A percentile compares a stretch with the other conserved stretches of the same genome.
phyloP scores from a whole-genome alignment of 2,329 filamentous ascomycete species.

The Epichloe typhina region DNA sequence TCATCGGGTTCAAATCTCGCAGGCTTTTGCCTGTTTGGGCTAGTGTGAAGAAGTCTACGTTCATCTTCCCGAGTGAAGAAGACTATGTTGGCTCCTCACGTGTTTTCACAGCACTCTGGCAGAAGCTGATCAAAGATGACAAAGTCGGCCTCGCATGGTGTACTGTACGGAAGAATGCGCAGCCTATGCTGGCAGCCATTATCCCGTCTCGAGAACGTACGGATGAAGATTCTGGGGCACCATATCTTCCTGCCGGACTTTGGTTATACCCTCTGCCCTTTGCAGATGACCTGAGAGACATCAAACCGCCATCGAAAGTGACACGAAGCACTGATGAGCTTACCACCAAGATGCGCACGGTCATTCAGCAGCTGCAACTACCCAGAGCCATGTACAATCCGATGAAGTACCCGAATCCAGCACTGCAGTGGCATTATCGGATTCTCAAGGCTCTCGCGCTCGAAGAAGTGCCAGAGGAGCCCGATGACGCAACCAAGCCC shows the following conservation, averaged over 20 bases:
- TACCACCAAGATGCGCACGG: conserved; percentile 66
- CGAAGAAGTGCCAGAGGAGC: conserved; percentile 67
- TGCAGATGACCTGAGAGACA: conserved; percentile 72
- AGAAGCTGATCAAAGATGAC: conserved; percentile 66
- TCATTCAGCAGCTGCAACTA: conserved; percentile 77
- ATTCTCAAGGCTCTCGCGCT: conserved; percentile 85
- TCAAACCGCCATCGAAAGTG: conserved; percentile 45
- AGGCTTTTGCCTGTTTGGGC: conserved; percentile 69
- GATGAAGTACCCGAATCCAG: conserved; percentile 76
- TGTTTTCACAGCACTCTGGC: conserved; percentile 81
- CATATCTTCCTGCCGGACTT: conserved; percentile 66
- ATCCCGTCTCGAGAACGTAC: conserved; percentile 58
- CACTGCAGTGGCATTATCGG: conserved; percentile 92
- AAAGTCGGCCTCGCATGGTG: conserved; percentile 88
- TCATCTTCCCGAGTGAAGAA: conserved; percentile 88
- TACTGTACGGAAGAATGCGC: conserved; percentile 66
- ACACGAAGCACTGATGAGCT: conserved; percentile 53
- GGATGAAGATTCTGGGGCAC: conserved; percentile 51
- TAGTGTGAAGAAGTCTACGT: conserved; percentile 72
- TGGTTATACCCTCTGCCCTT: conserved; percentile 85
- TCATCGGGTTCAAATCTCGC: conserved; percentile 87
- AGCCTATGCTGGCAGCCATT: conserved; percentile 68
- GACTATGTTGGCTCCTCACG: conserved; percentile 83
- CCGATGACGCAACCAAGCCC: conserved; percentile 67
- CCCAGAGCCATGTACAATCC: conserved; percentile 79